Evolutionary conservation across 192 early-diverging fungal species (phyloP), one percentile per base, ranked within the genome.

Genomic region (Rhizophlyctis rosea): DNA sequence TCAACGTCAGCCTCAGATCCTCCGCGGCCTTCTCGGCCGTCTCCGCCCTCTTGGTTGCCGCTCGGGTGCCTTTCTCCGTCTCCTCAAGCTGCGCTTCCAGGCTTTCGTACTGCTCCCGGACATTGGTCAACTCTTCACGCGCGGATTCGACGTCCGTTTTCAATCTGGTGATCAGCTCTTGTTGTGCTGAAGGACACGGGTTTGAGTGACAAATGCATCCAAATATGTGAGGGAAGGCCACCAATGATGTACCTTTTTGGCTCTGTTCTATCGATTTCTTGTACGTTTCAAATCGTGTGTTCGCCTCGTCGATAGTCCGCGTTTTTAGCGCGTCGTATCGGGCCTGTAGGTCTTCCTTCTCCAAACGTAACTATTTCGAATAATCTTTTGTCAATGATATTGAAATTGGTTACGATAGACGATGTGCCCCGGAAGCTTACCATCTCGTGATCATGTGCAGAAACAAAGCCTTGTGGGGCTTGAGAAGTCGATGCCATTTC

Each of bases 271-370:
- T 53, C 1, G 54, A 47, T 3, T 28, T 25, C 25, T 47, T 47
- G 32, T 65, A 65, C 33, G 16, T 4, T 16, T 25, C 27, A 34
- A 57, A 47, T 24, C n/a, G 14, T 4, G n/a, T 54, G 23, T 65
- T 54, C 11, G 64, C 64, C 9, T 57, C 54, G 29, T 65, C 57
- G 1, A 65, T 35, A 0, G 52, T 53, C 13, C 18, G 24, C 3
- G 56, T 18, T 57, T 57, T 55, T 3, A 65, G 47, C 31, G 7
- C 13, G 21, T 65, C 55, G 7, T 65, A 65, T 31, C 35, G 54
- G 11, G n/a, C 54, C 35, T 57, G 44, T 7, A 65, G 30, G 44
- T 65, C 54, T 36, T 57, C 39, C 39, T n/a, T n/a, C n/a, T n/a
- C n/a, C n/a, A n/a, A n/a, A n/a, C n/a, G n/a, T n/a, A n/a, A n/a